These are phyloP conservation scores for Borovskyia barvae DNA, from an alignment of 208 protist genomes.

Conservation along the genomic window DNA sequence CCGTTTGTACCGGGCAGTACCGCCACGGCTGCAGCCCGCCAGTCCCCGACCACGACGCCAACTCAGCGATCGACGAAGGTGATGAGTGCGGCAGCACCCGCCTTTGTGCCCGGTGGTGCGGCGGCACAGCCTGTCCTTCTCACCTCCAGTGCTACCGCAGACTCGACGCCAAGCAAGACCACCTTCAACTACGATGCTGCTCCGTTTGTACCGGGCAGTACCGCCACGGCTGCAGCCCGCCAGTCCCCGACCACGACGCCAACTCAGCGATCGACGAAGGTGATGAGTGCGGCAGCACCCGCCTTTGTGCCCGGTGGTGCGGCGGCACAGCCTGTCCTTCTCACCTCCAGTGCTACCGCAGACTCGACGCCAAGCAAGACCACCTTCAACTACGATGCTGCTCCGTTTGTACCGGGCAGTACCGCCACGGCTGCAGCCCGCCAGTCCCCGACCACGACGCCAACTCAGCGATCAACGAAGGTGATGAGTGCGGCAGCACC, in stretches of 20 bases:
- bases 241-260: too few relatives aligned
- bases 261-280: too few relatives aligned
- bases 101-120: too few relatives aligned
- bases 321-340: background rate
- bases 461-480: too few relatives aligned
- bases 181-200: conserved; percentile 24
- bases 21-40: background rate
- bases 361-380: conserved; percentile 24
- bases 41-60: too few relatives aligned
- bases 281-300: too few relatives aligned
- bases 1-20: conserved; percentile 8
- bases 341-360: background rate
- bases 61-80: too few relatives aligned
- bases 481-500: conserved; percentile 21
- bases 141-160: background rate
- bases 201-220: conserved; percentile 26
- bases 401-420: conserved; percentile 11
- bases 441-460: background rate
- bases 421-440: background rate
- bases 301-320: background rate
- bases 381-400: conserved; percentile 29
- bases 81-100: background rate
- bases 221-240: background rate
- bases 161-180: conserved; percentile 22
- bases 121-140: too few relatives aligned